Evolutionary conservation across 1,284 basidiomycete species (phyloP).

Genomic region (Ganoderma multipileum): DNA sequence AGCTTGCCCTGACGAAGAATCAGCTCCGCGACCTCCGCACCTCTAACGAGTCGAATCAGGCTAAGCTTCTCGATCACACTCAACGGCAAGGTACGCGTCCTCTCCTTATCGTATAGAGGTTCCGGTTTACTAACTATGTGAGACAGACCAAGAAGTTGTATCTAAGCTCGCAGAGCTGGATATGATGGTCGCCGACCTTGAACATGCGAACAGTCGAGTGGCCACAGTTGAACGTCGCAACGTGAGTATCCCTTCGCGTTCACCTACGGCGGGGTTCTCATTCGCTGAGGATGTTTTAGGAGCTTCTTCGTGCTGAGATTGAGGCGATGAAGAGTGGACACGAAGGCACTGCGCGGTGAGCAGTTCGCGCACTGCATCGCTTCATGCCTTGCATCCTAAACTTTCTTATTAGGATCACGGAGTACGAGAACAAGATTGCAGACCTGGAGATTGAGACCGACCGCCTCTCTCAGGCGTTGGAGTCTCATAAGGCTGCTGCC

Average conservation of each 20-base stretch:
- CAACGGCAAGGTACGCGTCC: slow-evolving; percentile 77
- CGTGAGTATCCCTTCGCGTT: slow-evolving; percentile 49
- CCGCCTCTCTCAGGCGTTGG: slow-evolving; percentile 71
- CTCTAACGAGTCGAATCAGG: slow-evolving; percentile 92
- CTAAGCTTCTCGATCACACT: slow-evolving; percentile 88
- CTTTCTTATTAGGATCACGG: slow-evolving; percentile 59
- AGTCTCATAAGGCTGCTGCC: slow-evolving; percentile 68
- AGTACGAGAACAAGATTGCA: slow-evolving; percentile 73
- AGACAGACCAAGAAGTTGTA: slow-evolving; percentile 86
- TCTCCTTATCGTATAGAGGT: background rate
- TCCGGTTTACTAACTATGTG: background rate
- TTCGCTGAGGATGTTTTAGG: slow-evolving; percentile 52
- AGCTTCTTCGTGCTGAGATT: slow-evolving; percentile 91
- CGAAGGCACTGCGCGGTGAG: slow-evolving; percentile 77
- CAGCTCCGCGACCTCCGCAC: slow-evolving; percentile 91
- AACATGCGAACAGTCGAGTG: slow-evolving; percentile 91
- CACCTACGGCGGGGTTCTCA: background rate
- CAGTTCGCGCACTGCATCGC: background rate
- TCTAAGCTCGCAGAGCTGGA: slow-evolving; percentile 91
- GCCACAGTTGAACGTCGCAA: slow-evolving; percentile 93
- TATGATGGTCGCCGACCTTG: slow-evolving; percentile 91
- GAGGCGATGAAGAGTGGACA: slow-evolving; percentile 86
- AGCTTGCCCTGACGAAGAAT: slow-evolving; percentile 83
- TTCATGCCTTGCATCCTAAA: background rate
- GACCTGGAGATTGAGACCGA: slow-evolving; percentile 81